These are phyloP conservation scores for Sphagnum tenellum DNA, from an alignment of 225 moss, liverwort and hornwort genomes.

Conservation along the genomic window DNA sequence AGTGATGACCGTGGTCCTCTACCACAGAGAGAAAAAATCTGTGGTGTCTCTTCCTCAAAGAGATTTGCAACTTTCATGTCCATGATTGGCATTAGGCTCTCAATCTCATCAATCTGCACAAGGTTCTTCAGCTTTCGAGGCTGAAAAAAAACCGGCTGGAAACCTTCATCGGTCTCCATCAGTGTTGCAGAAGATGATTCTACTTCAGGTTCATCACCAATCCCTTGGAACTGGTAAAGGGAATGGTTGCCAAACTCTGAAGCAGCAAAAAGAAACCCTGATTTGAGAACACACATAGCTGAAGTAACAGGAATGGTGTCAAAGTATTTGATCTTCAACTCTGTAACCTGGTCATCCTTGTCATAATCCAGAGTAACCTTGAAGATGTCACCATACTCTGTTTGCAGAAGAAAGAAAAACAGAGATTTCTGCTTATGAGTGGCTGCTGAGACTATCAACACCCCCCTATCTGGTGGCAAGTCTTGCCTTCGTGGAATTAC, in stretches of 20 bases:
- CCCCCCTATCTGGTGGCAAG: slow-evolving; percentile 83
- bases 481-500: slow-evolving; percentile 90
- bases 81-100: slow-evolving; percentile 98
- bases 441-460: slow-evolving; percentile 88
- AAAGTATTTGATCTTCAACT: slow-evolving; percentile 71
- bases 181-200: slow-evolving; percentile 82
- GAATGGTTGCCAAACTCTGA: slow-evolving; percentile 98
- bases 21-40: slow-evolving; percentile 83
- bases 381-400: slow-evolving; percentile 96
- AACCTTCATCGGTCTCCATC: slow-evolving; percentile 91
- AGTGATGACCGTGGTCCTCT: slow-evolving; percentile 87
- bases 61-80: slow-evolving; percentile 99
- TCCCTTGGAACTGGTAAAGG: slow-evolving; percentile 64
- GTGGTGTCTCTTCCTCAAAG: slow-evolving; percentile 92
- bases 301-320: slow-evolving; percentile 94
- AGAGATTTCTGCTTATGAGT: slow-evolving; percentile 84
- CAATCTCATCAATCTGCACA: slow-evolving; percentile 94
- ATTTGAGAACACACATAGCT: slow-evolving; percentile 97
- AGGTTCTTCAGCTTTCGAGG: slow-evolving; percentile 88
- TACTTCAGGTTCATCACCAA: slow-evolving; percentile 92
- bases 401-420: slow-evolving; percentile 95
- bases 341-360: slow-evolving; percentile 79
- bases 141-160: slow-evolving; percentile 93
- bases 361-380: slow-evolving; percentile 93
- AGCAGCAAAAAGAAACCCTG: slow-evolving; percentile 88